Evolutionary conservation across 2,329 filamentous ascomycete genomes (phyloP), one percentile per base, ranked within the genome.

Genomic region (Zymoseptoria pseudotritici): DNA sequence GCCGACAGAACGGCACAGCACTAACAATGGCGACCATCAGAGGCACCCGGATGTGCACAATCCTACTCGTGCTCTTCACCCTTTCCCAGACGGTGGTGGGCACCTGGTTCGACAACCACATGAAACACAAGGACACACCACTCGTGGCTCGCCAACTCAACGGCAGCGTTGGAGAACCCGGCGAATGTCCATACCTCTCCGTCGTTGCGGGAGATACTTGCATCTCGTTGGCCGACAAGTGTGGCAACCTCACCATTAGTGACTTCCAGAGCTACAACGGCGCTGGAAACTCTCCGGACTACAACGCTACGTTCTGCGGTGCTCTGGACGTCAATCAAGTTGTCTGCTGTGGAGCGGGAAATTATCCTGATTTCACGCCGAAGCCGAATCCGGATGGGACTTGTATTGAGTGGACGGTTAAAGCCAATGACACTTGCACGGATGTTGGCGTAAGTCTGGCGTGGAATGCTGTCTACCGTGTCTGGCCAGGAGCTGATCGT

Each of bases 321-420:
- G 36, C 11, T 6, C 7, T 46, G 36, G 36, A 46, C 36, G 36
- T 46, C 36, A 17, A 46, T 11, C 58, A 64, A 53, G 55, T 57
- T 20, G 62, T 62, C n/a, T 64, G 62, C 57, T 64, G 62, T 26
- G 59, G 59, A 26, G n/a, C 57, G 20, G 62, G 62, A 4, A 42
- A 50, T 17, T 29, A 36, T 13, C 62, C 62, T 4, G 62, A 64
- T 65, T 58, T 74, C n/a, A 49, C 60, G 5, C 76, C 76, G 2
- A 70, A 75, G 61, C 72, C 70, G 0, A 61, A 72, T 19, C 17
- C 66, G 0, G 66, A 75, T 68, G 76, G 76, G 1, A 65, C 67
- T 2, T 82, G 79, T 63, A 61, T 67, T 2, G 67, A 70, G 0
- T 74, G 79, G 61, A 65, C 61, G 4, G 64, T 79, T 17, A 46